Percentiles rank a stretch among this genome's conserved stretches.
Evolutionary conservation across 2,329 filamentous ascomycete genomes (phyloP).

Genomic region (Orbilia ellipsospora): DNA sequence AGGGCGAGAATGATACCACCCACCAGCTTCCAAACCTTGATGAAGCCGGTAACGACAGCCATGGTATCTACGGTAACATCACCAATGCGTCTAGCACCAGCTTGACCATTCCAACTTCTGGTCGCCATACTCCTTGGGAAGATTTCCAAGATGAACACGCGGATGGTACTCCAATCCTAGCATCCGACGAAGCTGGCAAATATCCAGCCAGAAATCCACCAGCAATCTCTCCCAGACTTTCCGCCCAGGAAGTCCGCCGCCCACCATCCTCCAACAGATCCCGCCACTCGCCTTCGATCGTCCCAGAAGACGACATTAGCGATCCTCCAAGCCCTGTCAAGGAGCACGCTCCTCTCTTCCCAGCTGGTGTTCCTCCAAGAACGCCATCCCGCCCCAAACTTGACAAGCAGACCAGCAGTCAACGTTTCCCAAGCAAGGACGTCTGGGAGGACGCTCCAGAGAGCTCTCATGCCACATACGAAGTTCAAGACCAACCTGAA

Average conservation of each 20-base stretch:
- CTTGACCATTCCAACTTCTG: constrained; percentile 46
- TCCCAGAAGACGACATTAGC: constrained; percentile 66
- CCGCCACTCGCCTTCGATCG: constrained; percentile 64
- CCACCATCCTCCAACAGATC: constrained; percentile 48
- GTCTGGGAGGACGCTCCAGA: constrained; percentile 96
- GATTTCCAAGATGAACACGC: constrained; percentile 49
- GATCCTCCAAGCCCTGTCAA: constrained; percentile 71
- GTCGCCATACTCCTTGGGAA: constrained; percentile 53
- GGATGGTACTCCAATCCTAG: constrained; percentile 54
- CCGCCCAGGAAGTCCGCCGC: constrained; percentile 40
- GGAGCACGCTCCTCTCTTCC: constrained; percentile 95
- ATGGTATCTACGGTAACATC: constrained; percentile 38
- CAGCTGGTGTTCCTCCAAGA: constrained; percentile 68
- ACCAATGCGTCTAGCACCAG: constrained; percentile 47
- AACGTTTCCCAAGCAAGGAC: constrained; percentile 86
- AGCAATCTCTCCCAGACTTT: constrained; percentile 46
- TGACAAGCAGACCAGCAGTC: constrained; percentile 69
- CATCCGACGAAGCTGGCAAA: constrained; percentile 53
- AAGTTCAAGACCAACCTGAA: constrained; percentile 64
- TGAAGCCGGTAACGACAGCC: constrained; percentile 35
- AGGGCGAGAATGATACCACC: constrained; percentile 61
- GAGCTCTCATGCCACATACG: constrained; percentile 74
- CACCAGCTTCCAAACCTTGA: constrained; percentile 44
- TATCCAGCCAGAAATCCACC: constrained; percentile 41
- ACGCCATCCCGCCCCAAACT: constrained; percentile 62